Base-by-base conservation (phyloP, 768 basidiomycete species). In the Rhodotorula taiwanensis region DNA sequence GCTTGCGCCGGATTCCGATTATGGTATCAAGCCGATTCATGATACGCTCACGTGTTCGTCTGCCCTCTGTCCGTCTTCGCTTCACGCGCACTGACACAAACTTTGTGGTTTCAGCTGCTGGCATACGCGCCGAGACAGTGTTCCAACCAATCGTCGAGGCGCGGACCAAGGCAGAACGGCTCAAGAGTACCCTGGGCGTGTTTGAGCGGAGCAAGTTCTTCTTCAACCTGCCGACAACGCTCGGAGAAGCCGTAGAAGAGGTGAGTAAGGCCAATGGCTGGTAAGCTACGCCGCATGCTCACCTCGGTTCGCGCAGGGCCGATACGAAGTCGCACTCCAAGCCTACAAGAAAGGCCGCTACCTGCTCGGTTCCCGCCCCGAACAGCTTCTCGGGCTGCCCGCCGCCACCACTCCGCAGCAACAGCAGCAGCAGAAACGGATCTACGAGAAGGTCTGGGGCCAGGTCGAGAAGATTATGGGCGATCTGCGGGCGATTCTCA, bases 151-250 rank as follows among this genome's bases (percentile, higher is more conserved):
- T 97, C 33, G 80, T 99, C 45, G 94, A 98, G 74, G 97, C 97
- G 67, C 84, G 92, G 5, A 85, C 89, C 36, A 98, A 97, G 74
- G 91, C 94, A 20, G 85, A 90, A 72, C 89, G 92, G 75, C 79
- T 99, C 7, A 85, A 89, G 42, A 89, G 87, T 0, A 97, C 95
- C 0, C 83, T 98, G 10, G 87, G 89, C 39, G 89, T 98, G 25
- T 97, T 99, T 68, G 94, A 98, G 70, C 83, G 91, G 47, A 93
- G 89, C 54, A 94, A 93, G 72, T 99, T 97, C 81, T 89, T 98
- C 76, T 98, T 98, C 81, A 97, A 94, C 72, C 81, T 99, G n/a
- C 94, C 95, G 0, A 86, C 87, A 34, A 85, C 86, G 50, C 83
- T 99, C 28, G 81, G 88, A 28, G 94, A 93, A 73, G 86, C 83